Evolutionary conservation across 176 grass and related monocot species (phyloP), one percentile per base, ranked within the genome.

Genomic region (Bromus sterilis): DNA sequence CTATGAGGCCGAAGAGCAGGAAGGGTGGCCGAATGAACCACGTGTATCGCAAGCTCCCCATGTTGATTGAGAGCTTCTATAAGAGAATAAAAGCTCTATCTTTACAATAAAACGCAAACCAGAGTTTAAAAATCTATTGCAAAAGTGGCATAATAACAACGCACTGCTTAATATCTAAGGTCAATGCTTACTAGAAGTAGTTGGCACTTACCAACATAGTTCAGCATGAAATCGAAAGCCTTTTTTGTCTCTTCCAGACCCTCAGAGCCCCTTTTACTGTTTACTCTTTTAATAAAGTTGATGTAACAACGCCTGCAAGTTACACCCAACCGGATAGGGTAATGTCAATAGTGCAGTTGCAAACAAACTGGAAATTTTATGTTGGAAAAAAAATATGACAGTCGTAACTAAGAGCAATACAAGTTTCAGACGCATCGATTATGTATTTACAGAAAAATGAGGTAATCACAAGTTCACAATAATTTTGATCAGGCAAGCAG

Each of bases 171-270:
- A 9, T 15, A 71, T 44, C 67, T 28, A 7, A 29, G 14, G 24
- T 44, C 24, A 71, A 44, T 14, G 3, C 39, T 71, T 46, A 10
- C 14, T 44, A 44, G 13, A 46, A 71, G 68, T 71, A 44, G 3
- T 40, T 46, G 13, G 26, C 11, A 48, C 87, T 35, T 89, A 95
- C 95, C 95, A 84, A 98, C 88, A 85, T 93, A 94, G 73, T 81
- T 95, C 18, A 98, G 92, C 95, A 98, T 95, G 64, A 91, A 98
- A 76, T 98, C 92, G 40, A 95, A 98, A 84, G 95, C 95, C 79
- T 95, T 98, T 66, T 82, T 94, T 28, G 95, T 98, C 75, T 94
- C 95, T 84, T 95, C 95, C 15, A 89, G 70, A 78, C 92, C 95
- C 53, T 93, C 92, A 15, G 81, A 57, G 34, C 95, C 92, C 79